Base-by-base conservation (phyloP, 169 alveolate genomes). In the Plasmodium ovale region DNA sequence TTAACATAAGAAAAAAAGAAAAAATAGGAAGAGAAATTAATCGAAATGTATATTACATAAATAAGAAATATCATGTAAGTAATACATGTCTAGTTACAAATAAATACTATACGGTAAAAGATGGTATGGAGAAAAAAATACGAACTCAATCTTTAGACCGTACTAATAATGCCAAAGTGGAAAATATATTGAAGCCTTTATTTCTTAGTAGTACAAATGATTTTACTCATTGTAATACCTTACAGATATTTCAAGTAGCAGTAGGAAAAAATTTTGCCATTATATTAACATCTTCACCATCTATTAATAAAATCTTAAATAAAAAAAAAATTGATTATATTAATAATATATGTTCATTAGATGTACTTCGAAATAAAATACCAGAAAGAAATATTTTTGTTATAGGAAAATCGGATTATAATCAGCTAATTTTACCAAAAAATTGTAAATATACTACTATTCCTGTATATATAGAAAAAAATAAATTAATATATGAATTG, bases 321-420 rank as follows among this genome's bases (percentile, higher is more conserved):
- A 67, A 82, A 29, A 79, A 79, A 65, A 79, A 79, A 67, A 31
- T 82, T 9, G 90, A 82, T 65, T 82, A 82, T 44, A 64, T 64
- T 31, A 82, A 82, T 56, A 65, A 67, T 19, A 47, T 47, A 3
- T 82, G 84, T 29, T 65, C 84, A 23, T 82, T 82, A 65, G 84
- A 65, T 42, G 59, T 82, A 1, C 23, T 82, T n/a, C 14, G 84
- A 65, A 39, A 82, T 14, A 82, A 82, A 33, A 53, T 64, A n/a
- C 72, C 90, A 9, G 84, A 82, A 31, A 65, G 82, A 21, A 82
- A 65, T 44, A n/a, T 82, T 49, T 65, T 64, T 19, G 49, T 65
- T 29, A 82, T 82, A 51, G 90, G 90, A 14, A 82, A 53, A 39
- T 47, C 72, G 1, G 71, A 82, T 27, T 65, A 33, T n/a, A 42